These are phyloP conservation scores for Pseudocercospora macadamiae DNA, from an alignment of 2,329 filamentous ascomycete species.

Conservation along the genomic window DNA sequence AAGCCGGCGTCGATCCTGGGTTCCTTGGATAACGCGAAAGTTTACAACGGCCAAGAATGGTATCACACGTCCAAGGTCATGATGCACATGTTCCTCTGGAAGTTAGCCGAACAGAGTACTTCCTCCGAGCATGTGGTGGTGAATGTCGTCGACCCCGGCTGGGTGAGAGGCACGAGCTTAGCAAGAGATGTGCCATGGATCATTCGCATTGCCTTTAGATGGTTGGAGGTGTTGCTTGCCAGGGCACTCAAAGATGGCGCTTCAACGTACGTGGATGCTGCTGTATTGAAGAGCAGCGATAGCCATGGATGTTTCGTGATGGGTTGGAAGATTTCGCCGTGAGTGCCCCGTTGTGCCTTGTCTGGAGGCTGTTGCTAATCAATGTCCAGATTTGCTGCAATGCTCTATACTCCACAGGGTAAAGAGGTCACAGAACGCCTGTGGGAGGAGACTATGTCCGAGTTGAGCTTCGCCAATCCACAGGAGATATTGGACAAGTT, in stretches of 20 bases:
- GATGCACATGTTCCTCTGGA: slow-evolving; percentile 13
- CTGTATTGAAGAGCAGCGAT: slow-evolving; percentile 16
- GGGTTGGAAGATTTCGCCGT: slow-evolving; percentile 14
- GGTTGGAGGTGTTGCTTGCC: slow-evolving; percentile 9
- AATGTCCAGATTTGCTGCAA: neutral
- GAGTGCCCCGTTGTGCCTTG: neutral
- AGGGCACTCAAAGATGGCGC: slow-evolving; percentile 11
- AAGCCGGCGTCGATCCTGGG: slow-evolving; percentile 4
- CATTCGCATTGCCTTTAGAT: neutral
- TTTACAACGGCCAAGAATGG: slow-evolving; percentile 1
- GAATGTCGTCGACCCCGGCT: slow-evolving; percentile 19
- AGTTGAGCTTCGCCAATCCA: neutral
- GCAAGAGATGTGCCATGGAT: slow-evolving; percentile 10
- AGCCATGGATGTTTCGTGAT: slow-evolving; percentile 19
- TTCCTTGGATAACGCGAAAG: slow-evolving; percentile 12
- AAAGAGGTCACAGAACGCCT: neutral
- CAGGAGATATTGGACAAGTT: neutral
- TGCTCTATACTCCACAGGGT: neutral
- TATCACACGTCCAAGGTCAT: slow-evolving; percentile 20
- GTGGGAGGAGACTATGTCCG: slow-evolving; percentile 4
- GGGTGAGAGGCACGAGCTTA: slow-evolving; percentile 13
- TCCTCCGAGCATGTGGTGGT: slow-evolving; percentile 13
- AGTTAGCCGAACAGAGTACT: slow-evolving; percentile 12
- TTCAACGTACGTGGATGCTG: slow-evolving; percentile 18
- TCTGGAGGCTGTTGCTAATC: neutral